Base-by-base conservation (phyloP, 1,284 basidiomycete species). In the Boletellus dicymbophilus region DNA sequence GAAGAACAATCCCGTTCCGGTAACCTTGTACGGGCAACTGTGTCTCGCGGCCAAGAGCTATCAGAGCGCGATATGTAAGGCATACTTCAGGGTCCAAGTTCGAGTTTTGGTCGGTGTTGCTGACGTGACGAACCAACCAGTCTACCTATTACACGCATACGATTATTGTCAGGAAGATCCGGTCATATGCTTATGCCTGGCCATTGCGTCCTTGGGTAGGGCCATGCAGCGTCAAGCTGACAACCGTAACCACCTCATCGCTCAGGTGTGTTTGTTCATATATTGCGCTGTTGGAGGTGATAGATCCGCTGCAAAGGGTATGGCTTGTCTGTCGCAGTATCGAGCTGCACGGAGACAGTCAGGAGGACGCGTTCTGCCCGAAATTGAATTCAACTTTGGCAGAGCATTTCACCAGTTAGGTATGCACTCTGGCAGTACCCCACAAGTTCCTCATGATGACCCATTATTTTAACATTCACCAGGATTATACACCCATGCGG, bases 211-310 rank as follows among this genome's bases (percentile, higher is more conserved):
- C 38, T 74, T 96, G 30, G 91, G 93, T 10, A 81, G 96, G 31
- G 88, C 93, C 0, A 93, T 93, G 83, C 93, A 96, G 59, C 81
- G 96, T 11, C 95, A 98, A 66, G 87, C 90, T 7, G 96, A 98
- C 70, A 98, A 99, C 66, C 74, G 94, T 40, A 90, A 98, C 61
- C 93, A 96, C 65, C 80, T 93, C 45, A 78, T 94, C 40, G 76
- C 83, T 22, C 89, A 93, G 72, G 89, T 88, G n/a, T n/a, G n/a
- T n/a, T n/a, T n/a, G n/a, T n/a, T n/a, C n/a, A n/a, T n/a, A n/a
- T n/a, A n/a, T n/a, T n/a, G n/a, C n/a, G n/a, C n/a, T n/a, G n/a
- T n/a, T n/a, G n/a, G n/a, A n/a, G n/a, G n/a, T n/a, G n/a, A n/a
- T n/a, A n/a, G n/a, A n/a, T n/a, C n/a, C n/a, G n/a, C n/a, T n/a